A percentile compares a stretch with the other conserved stretches of the same genome.
These are phyloP conservation scores for Suillus paluster DNA, from an alignment of 768 basidiomycete species.

Conservation along the genomic window DNA sequence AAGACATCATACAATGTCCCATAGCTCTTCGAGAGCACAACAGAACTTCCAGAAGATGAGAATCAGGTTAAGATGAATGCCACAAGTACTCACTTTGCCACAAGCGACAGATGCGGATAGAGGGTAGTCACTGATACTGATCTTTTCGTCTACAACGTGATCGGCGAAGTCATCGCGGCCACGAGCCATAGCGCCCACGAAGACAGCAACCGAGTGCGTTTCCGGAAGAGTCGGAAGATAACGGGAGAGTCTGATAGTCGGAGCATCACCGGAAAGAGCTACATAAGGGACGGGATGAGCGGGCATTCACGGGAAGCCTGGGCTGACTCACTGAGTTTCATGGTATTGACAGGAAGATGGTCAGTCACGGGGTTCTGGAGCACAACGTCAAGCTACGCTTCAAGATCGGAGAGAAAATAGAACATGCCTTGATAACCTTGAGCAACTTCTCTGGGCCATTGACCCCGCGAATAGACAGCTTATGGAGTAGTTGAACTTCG, in stretches of 20 bases:
- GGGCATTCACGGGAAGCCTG: not conserved
- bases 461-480: constrained; percentile 92
- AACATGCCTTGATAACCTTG: constrained; percentile 89
- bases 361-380: constrained; percentile 89
- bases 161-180: constrained; percentile 98
- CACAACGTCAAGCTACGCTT: constrained; percentile 10
- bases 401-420: not conserved
- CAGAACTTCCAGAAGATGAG: constrained; percentile 62
- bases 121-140: constrained; percentile 93
- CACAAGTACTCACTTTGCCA: constrained; percentile 74
- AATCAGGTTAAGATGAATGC: not conserved
- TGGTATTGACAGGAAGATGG: constrained; percentile 92
- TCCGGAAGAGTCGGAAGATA: constrained; percentile 87
- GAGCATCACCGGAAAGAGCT: constrained; percentile 94
- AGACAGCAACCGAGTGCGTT: constrained; percentile 90
- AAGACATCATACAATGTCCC: constrained; percentile 78
- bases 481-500: constrained; percentile 94
- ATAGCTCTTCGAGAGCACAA: constrained; percentile 91
- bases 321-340: constrained; percentile 83
- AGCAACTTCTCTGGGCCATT: constrained; percentile 97
- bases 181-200: constrained; percentile 98
- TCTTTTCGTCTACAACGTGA: constrained; percentile 92
- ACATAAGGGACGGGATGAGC: constrained; percentile 12
- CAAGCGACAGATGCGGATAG: constrained; percentile 94
- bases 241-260: constrained; percentile 74